Percentiles rank a stretch among this genome's conserved stretches.
Conservation (phyloP, 2,329 filamentous ascomycete species). For the Magnaporthiopsis rhizophila region DNA sequence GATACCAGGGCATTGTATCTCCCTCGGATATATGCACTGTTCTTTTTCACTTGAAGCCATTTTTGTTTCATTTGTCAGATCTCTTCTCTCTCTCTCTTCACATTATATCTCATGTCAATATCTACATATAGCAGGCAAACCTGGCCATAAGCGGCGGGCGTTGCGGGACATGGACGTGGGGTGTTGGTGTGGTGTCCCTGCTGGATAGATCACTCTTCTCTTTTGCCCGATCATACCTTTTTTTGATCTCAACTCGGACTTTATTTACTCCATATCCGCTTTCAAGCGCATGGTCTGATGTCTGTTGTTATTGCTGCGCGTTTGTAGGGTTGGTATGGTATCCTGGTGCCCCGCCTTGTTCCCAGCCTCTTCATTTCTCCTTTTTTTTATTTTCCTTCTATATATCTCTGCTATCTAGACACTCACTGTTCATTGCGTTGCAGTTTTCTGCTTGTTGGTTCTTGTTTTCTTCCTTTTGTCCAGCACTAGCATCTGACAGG, state of each 20-base stretch:
- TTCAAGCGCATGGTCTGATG: neutral
- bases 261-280: neutral
- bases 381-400: neutral
- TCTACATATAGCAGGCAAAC: neutral
- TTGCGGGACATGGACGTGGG: too few relatives aligned
- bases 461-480: neutral
- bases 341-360: neutral
- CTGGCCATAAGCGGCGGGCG: neutral
- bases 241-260: neutral
- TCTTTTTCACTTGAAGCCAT: neutral
- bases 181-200: neutral
- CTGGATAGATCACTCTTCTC: neutral
- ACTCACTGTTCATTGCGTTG: neutral
- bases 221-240: neutral
- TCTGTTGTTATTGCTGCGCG: too few relatives aligned
- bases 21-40: neutral
- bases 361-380: neutral
- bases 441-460: neutral
- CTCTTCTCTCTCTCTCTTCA: neutral
- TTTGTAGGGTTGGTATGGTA: neutral
- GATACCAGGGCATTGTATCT: neutral
- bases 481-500: neutral
- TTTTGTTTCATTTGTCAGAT: neutral
- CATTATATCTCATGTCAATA: neutral
- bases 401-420: neutral